Evolutionary conservation across 805 yeast genomes (phyloP).

Genomic region (Wickerhamiella sergipiensis): DNA sequence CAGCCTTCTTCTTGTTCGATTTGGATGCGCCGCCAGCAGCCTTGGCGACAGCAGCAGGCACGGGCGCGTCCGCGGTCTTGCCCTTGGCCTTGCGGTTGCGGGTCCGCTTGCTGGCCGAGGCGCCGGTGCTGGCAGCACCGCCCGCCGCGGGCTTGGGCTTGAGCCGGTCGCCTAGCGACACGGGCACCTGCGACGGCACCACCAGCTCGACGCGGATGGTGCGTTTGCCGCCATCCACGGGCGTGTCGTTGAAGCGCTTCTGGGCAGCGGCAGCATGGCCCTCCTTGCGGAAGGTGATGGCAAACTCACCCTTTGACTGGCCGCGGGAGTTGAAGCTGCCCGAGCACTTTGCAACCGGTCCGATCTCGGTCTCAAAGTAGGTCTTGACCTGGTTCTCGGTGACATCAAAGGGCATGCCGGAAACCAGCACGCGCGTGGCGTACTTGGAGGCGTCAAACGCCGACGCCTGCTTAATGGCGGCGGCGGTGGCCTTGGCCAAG

Average conservation of each 20-base stretch:
- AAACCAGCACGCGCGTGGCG: constrained; percentile 70
- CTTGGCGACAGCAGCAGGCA: constrained; percentile 6
- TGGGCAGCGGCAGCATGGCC: constrained; percentile 69
- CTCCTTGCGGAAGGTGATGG: constrained; percentile 57
- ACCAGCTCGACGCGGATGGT: constrained; percentile 70
- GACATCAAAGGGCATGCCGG: constrained; percentile 38
- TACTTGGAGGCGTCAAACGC: constrained; percentile 12
- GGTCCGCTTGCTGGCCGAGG: constrained; percentile 5
- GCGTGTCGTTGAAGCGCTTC: constrained; percentile 77
- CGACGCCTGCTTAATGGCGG: constrained; percentile 11
- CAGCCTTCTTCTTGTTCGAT: constrained; percentile 17
- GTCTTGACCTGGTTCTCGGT: constrained; percentile 34
- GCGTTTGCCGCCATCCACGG: constrained; percentile 76
- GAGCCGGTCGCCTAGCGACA: constrained; percentile 61
- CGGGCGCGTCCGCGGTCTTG: constrained; percentile 7
- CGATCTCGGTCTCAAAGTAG: constrained; percentile 77
- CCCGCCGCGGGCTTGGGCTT: neutral
- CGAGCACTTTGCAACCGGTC: constrained; percentile 61
- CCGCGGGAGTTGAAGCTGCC: constrained; percentile 80
- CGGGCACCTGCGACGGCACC: constrained; percentile 51
- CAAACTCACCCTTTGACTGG: constrained; percentile 82
- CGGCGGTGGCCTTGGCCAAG: constrained; percentile 18
- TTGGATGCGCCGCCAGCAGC: constrained; percentile 20
- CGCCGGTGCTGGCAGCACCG: neutral
- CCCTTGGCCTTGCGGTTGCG: constrained; percentile 3